Base-by-base conservation (phyloP, 2,329 filamentous ascomycete genomes). In the Talaromyces atroroseus region DNA sequence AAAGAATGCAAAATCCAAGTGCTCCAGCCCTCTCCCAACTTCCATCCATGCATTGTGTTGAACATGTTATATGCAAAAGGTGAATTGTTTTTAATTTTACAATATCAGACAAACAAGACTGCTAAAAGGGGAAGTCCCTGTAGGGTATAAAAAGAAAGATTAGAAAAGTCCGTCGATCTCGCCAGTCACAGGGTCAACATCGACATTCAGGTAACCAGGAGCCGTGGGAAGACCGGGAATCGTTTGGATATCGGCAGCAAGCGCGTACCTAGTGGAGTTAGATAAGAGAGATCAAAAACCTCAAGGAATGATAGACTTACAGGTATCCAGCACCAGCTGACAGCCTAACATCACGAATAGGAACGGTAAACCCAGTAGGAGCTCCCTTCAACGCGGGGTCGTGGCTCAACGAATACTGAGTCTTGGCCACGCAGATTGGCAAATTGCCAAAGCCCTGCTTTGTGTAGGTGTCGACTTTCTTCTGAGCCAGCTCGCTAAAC, bases 341-440 rank as follows among this genome's bases (percentile, higher is more conserved):
- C 81, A 99, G 85, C 60, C 92, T 82, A 40, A 99, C 92, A 69
- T 99, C 94, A 58, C 92, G 81, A 65, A 99, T 96, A 1, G 94
- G 94, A 5, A 99, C 85, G 0, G 90, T 95, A 74, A 97, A 99
- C 58, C 92, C 94, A 3, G 87, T 89, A 23, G 94, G 94, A 8
- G 94, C 94, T 60, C 94, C 94, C 82, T 99, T 99, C 65, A 97
- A 81, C 11, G 89, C 85, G 2, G 92, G 88, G 71, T 99, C 91
- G 74, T 97, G 92, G 58, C 88, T 94, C 49, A 99, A 81, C 34
- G 90, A 95, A 78, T 99, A 99, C 74, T 99, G 94, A 14, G 94
- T 99, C 85, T 99, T 99, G 60, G 94, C 94, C 62, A 97, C 84
- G 73, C 94, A 99, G 68, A 97, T 96, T 36, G 94, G 94, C 62